Conservation (phyloP, 2,329 filamentous ascomycete genomes). For the Monosporascus cannonballus region DNA sequence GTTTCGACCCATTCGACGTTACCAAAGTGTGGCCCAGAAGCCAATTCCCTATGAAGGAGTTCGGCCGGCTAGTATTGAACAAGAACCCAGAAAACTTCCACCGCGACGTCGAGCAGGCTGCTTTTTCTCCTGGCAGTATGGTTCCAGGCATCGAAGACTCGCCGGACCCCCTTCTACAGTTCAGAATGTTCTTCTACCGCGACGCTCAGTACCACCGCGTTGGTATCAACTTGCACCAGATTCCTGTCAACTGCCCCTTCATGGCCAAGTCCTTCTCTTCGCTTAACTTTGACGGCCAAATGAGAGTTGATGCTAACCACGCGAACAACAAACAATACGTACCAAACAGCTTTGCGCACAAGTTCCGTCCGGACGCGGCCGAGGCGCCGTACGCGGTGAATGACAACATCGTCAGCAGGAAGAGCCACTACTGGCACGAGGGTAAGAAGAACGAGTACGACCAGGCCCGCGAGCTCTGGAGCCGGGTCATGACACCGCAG, state of each 20-base stretch:
- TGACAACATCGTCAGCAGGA: conserved; percentile 43
- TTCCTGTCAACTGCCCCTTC: conserved; percentile 33
- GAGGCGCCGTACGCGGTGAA: conserved; percentile 43
- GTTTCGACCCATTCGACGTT: conserved; percentile 47
- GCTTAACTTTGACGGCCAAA: conserved; percentile 42
- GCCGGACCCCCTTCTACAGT: conserved; percentile 41
- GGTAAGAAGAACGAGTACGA: conserved; percentile 46
- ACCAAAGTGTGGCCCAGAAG: conserved; percentile 46
- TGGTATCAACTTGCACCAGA: conserved; percentile 45
- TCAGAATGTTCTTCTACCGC: conserved; percentile 42
- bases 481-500: conserved; percentile 38
- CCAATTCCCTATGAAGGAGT: conserved; percentile 41
- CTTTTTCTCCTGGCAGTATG: conserved; percentile 45
- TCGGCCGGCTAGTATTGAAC: conserved; percentile 44
- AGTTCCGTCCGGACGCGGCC: conserved; percentile 44
- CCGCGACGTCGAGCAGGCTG: conserved; percentile 43
- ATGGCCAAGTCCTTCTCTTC: conserved; percentile 39
- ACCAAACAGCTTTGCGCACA: conserved; percentile 45
- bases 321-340: conserved; percentile 43
- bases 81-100: conserved; percentile 49
- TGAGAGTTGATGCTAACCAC: conserved; percentile 41
- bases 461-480: conserved; percentile 43
- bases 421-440: conserved; percentile 50
- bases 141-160: conserved; percentile 45
- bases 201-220: conserved; percentile 47